Evolutionary conservation across 345 rosid species (phyloP).

Genomic region (Noccaea caerulescens): DNA sequence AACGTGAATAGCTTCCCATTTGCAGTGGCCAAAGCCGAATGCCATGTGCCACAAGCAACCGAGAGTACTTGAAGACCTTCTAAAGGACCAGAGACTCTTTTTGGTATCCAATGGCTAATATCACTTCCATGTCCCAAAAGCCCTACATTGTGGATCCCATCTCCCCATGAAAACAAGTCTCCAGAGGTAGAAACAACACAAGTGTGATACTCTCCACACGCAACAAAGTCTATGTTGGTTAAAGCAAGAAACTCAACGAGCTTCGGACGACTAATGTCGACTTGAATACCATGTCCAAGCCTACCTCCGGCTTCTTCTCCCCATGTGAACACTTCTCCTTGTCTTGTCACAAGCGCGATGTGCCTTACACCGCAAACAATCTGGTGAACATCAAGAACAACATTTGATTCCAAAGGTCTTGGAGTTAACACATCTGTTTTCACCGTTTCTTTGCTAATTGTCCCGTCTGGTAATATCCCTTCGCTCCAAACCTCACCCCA

Average conservation of each 20-base stretch:
- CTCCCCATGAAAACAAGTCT: conserved; percentile 94
- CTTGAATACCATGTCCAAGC: conserved; percentile 87
- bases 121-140: conserved; percentile 88
- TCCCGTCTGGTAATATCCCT: conserved; percentile 63
- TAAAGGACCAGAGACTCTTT: conserved; percentile 76
- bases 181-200: conserved; percentile 83
- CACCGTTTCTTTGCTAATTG: conserved; percentile 45
- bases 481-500: conserved; percentile 98
- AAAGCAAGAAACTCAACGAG: conserved; percentile 86
- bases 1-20: conserved; percentile 86
- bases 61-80: conserved; percentile 94
- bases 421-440: conserved; percentile 73
- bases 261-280: conserved; percentile 67
- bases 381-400: conserved; percentile 97
- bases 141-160: conserved; percentile 83
- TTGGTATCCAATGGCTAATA: conserved; percentile 93
- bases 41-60: conserved; percentile 93
- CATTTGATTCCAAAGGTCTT: conserved; percentile 82
- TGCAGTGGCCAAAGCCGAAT: conserved; percentile 84
- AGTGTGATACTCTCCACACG: conserved; percentile 88
- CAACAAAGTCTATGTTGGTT: conserved; percentile 74
- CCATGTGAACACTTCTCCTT: conserved; percentile 98
- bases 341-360: conserved; percentile 86
- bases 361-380: conserved; percentile 87
- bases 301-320: conserved; percentile 97